These are phyloP conservation scores for Schwanniomyces pseudopolymorphus DNA, from an alignment of 805 yeast genomes.

Conservation along the genomic window DNA sequence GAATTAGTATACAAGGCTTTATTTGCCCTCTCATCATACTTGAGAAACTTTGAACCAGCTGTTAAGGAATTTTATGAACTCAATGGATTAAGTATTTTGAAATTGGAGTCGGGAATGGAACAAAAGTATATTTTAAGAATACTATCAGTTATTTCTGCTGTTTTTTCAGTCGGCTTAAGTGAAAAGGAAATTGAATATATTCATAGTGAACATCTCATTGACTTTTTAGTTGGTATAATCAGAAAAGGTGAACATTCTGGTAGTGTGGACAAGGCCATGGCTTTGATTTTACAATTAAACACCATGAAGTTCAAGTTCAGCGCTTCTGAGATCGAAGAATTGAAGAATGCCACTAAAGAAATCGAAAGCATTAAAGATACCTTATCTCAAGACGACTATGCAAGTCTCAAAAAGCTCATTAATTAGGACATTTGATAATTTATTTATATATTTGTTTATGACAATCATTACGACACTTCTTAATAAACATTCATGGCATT, in stretches of 20 bases:
- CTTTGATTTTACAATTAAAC: constrained; percentile 48
- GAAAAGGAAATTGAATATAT: constrained; percentile 41
- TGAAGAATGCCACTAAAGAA: constrained; percentile 34
- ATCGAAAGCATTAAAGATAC: constrained; percentile 47
- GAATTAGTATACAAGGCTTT: constrained; percentile 60
- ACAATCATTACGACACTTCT: neutral
- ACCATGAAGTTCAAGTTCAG: constrained; percentile 44
- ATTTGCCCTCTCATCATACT: constrained; percentile 71
- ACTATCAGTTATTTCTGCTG: constrained; percentile 58
- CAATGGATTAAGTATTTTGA: constrained; percentile 63
- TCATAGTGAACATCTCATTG: constrained; percentile 30
- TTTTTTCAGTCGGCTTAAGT: constrained; percentile 52
- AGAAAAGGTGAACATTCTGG: constrained; percentile 41
- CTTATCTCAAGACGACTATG: constrained; percentile 55
- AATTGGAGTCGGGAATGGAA: constrained; percentile 19
- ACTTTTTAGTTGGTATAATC: constrained; percentile 31
- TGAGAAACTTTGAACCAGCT: constrained; percentile 66
- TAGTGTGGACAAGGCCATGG: constrained; percentile 57
- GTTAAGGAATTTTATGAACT: constrained; percentile 52
- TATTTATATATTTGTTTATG: neutral
- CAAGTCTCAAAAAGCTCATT: constrained; percentile 9
- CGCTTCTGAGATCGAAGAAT: constrained; percentile 37
- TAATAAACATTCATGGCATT: neutral
- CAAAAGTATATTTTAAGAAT: constrained; percentile 52
- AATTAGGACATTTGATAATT: constrained; percentile 20